Conservation (phyloP, 2,329 filamentous ascomycete genomes). For the Onygenales sp. region DNA sequence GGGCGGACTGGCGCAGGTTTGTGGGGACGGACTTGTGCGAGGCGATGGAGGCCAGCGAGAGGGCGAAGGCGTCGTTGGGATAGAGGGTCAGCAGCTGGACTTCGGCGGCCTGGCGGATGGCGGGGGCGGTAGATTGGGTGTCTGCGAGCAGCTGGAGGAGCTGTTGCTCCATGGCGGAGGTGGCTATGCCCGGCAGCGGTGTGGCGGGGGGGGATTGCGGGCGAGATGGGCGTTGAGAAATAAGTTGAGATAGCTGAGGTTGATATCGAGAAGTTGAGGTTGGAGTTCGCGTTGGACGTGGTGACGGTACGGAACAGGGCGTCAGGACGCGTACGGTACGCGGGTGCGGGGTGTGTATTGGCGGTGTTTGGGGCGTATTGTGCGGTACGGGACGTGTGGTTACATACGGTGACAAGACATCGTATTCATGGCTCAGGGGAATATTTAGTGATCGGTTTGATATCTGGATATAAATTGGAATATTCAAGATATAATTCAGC, state of each 20-base stretch:
- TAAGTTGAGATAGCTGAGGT: neutral
- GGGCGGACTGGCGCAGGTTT: constrained; percentile 70
- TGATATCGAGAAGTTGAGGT: too few relatives aligned
- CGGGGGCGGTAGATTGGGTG: constrained; percentile 69
- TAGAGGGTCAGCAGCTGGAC: constrained; percentile 66
- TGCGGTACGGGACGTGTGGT: too few relatives aligned
- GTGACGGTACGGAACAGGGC: too few relatives aligned
- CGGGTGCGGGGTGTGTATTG: too few relatives aligned
- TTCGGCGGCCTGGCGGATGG: constrained; percentile 76
- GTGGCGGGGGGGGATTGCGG: neutral
- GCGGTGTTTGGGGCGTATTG: too few relatives aligned
- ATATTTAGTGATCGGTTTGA: too few relatives aligned
- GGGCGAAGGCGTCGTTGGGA: constrained; percentile 60
- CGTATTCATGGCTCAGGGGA: too few relatives aligned
- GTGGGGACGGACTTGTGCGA: constrained; percentile 63
- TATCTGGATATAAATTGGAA: too few relatives aligned
- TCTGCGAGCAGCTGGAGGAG: constrained; percentile 79
- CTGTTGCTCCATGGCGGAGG: constrained; percentile 71
- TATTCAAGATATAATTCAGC: too few relatives aligned
- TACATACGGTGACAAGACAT: too few relatives aligned
- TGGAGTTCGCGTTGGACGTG: too few relatives aligned
- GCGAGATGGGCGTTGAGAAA: neutral
- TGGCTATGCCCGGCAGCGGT: neutral
- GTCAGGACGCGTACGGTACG: too few relatives aligned
- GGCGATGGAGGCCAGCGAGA: constrained; percentile 71